A percentile compares a stretch with the other conserved stretches of the same genome.
Conservation (phyloP, 2,329 filamentous ascomycete species). For the Tolypocladium cylindrosporum region DNA sequence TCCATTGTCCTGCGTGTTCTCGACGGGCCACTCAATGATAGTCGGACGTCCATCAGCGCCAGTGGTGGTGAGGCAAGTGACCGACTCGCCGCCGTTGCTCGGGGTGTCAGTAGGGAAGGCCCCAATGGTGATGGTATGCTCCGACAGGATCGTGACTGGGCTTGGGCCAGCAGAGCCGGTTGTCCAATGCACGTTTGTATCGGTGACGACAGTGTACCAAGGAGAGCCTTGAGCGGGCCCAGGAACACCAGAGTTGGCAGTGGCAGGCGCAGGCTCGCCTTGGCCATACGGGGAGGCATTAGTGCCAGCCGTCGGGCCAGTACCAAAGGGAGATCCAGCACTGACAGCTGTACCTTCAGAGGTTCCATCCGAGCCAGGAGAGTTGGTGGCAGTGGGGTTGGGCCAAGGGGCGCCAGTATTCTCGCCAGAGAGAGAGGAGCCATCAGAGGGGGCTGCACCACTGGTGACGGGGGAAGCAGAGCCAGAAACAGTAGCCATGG, state of each 20-base stretch:
- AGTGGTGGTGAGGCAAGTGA: conserved; percentile 10
- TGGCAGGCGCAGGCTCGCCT: conserved; percentile 1
- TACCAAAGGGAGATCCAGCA: not conserved
- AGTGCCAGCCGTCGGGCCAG: not conserved
- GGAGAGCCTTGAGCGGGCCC: not conserved
- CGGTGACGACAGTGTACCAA: conserved; percentile 12
- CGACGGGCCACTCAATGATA: conserved; percentile 9
- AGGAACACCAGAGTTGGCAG: not conserved
- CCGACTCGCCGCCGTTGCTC: not conserved
- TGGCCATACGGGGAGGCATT: not conserved
- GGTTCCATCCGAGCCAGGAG: conserved; percentile 5
- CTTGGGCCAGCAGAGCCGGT: conserved; percentile 7
- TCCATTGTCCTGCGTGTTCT: conserved; percentile 3
- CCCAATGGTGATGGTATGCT: conserved; percentile 11
- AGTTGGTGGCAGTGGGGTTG: conserved; percentile 7
- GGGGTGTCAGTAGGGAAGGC: conserved; percentile 1
- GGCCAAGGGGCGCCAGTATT: conserved; percentile 7
- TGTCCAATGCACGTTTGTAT: conserved; percentile 12
- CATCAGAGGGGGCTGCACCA: conserved; percentile 6
- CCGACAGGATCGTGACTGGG: conserved; percentile 11
- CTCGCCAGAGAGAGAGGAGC: conserved; percentile 4
- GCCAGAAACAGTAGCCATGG: conserved; percentile 6
- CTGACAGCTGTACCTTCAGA: conserved; percentile 5
- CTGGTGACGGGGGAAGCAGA: conserved; percentile 6
- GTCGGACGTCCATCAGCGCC: conserved; percentile 16